Percentiles rank a stretch among this genome's conserved stretches.
These are phyloP conservation scores for Lachancea quebecensis DNA, from an alignment of 805 yeast genomes.

Conservation along the genomic window DNA sequence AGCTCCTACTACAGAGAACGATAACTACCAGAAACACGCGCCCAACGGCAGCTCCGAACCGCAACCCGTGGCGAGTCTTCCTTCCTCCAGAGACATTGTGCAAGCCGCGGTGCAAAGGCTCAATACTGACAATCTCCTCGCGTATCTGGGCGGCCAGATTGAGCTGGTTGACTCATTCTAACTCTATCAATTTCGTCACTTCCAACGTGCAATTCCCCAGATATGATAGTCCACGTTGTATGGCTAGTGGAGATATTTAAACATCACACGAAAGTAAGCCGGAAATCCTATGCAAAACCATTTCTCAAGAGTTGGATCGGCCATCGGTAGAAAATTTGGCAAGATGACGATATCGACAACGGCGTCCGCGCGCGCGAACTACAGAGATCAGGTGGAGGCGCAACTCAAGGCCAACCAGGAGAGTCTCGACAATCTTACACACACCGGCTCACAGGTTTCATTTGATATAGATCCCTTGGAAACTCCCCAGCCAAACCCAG, in stretches of 20 bases:
- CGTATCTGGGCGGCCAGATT: neutral
- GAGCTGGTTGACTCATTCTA: neutral
- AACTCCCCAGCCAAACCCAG: conserved; percentile 25
- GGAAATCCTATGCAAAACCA: neutral
- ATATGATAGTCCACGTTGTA: neutral
- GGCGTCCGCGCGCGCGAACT: neutral
- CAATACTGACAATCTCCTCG: neutral
- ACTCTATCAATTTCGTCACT: neutral
- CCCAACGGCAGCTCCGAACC: neutral
- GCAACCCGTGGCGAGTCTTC: neutral
- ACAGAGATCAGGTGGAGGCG: conserved; percentile 15
- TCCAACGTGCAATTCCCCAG: neutral
- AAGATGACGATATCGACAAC: conserved; percentile 14
- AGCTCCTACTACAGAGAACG: neutral
- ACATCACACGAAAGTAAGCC: neutral
- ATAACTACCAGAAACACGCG: too few species aligned
- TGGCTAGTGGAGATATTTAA: neutral
- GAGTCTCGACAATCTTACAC: conserved; percentile 29
- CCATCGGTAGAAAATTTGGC: neutral
- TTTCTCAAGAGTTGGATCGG: neutral
- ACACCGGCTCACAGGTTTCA: conserved; percentile 31
- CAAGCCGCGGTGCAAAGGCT: neutral
- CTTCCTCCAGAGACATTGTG: neutral
- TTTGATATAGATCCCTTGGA: conserved; percentile 25
- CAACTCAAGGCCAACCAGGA: conserved; percentile 27